Evolutionary conservation across 1,284 basidiomycete genomes (phyloP).

Genomic region (Trichosporon ovoides): DNA sequence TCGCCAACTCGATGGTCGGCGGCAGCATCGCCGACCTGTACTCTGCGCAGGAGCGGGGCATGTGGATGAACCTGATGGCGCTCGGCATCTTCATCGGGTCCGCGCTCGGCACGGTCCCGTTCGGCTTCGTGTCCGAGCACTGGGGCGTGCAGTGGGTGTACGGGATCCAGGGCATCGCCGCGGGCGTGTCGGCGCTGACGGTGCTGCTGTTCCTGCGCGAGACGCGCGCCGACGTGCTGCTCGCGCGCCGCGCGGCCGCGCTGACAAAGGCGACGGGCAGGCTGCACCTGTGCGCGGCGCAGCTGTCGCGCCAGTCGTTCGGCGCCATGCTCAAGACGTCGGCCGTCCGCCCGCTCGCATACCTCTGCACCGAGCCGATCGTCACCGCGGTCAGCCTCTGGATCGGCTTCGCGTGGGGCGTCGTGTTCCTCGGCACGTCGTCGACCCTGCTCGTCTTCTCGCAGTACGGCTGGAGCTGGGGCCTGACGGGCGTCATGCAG

Average conservation of each 20-base stretch:
- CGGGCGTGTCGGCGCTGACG: slow-evolving; percentile 31
- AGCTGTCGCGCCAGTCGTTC: slow-evolving; percentile 42
- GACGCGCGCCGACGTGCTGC: slow-evolving; percentile 51
- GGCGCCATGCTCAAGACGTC: slow-evolving; percentile 38
- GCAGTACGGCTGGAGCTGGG: slow-evolving; percentile 38
- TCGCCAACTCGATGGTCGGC: slow-evolving; percentile 43
- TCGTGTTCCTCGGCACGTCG: slow-evolving; percentile 38
- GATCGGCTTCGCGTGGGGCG: slow-evolving; percentile 49
- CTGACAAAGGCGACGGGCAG: slow-evolving; percentile 47
- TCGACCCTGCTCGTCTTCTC: slow-evolving; percentile 36
- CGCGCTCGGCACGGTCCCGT: slow-evolving; percentile 19
- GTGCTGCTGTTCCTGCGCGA: slow-evolving; percentile 44
- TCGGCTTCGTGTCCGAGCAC: slow-evolving; percentile 33
- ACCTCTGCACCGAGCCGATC: slow-evolving; percentile 51
- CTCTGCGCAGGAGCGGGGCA: slow-evolving; percentile 43
- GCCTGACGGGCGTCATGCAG: slow-evolving; percentile 40
- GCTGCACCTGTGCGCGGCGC: slow-evolving; percentile 40
- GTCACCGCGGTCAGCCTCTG: slow-evolving; percentile 49
- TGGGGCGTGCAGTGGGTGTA: slow-evolving; percentile 41
- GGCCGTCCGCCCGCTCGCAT: slow-evolving; percentile 39
- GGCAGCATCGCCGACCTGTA: slow-evolving; percentile 48
- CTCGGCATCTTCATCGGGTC: slow-evolving; percentile 46
- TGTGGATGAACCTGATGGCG: slow-evolving; percentile 49
- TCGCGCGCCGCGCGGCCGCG: slow-evolving; percentile 42
- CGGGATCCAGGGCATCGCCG: slow-evolving; percentile 33